Evolutionary conservation across 805 yeast genomes (phyloP).

Genomic region (Saccharomyces jurei): DNA sequence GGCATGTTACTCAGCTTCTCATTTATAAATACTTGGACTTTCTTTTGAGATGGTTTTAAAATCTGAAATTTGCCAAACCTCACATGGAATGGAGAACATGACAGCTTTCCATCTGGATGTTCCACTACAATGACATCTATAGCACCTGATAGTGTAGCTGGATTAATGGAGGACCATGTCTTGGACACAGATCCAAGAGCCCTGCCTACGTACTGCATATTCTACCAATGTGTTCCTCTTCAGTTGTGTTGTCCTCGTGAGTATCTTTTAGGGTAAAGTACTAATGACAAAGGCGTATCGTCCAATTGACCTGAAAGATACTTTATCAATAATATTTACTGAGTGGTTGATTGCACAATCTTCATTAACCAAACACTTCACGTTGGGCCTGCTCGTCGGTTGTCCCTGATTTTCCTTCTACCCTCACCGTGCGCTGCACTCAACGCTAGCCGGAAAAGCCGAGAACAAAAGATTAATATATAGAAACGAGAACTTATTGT

Average conservation of each 20-base stretch:
- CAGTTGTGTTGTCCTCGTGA: neutral
- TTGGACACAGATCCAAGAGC: slow-evolving; percentile 92
- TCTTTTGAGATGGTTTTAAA: slow-evolving; percentile 89
- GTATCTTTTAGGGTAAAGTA: neutral
- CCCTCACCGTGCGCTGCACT: neutral
- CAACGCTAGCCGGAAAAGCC: neutral
- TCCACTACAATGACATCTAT: slow-evolving; percentile 93
- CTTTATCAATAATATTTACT: neutral
- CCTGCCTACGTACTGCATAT: slow-evolving; percentile 93
- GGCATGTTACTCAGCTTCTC: slow-evolving; percentile 75
- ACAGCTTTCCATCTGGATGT: slow-evolving; percentile 66
- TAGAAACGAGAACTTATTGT: neutral
- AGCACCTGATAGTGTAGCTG: slow-evolving; percentile 93
- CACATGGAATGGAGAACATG: slow-evolving; percentile 94
- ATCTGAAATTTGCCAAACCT: slow-evolving; percentile 92
- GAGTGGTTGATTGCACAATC: neutral
- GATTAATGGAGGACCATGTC: slow-evolving; percentile 95
- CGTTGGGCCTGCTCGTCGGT: neutral
- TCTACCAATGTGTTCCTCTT: neutral
- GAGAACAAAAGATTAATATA: neutral
- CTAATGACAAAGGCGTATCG: neutral
- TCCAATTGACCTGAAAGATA: neutral
- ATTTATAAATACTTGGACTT: slow-evolving; percentile 81
- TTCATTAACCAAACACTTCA: neutral
- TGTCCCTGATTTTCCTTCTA: neutral